Conservation (phyloP, 768 basidiomycete species). For the Mycena rosella region DNA sequence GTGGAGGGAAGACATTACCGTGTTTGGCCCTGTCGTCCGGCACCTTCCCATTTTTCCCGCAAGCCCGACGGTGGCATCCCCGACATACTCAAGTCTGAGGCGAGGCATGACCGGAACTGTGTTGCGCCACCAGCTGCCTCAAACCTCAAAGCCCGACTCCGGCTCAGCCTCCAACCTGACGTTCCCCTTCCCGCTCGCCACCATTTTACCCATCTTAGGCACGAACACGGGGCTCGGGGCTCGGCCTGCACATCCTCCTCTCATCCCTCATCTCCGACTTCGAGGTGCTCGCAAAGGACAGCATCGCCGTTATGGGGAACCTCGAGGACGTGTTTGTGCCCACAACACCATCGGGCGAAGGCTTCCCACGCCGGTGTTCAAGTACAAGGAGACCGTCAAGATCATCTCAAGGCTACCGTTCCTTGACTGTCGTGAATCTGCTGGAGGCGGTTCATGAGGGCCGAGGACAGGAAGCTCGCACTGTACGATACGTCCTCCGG, state of each 20-base stretch:
- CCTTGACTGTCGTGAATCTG: slow-evolving; percentile 22
- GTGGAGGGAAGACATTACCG: too few relatives aligned
- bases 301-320: slow-evolving; percentile 22
- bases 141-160: slow-evolving; percentile 36
- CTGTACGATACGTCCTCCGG: slow-evolving; percentile 36
- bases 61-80: too few relatives aligned
- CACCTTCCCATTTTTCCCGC: too few relatives aligned
- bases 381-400: slow-evolving; percentile 31
- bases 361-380: slow-evolving; percentile 28
- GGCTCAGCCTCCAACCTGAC: slow-evolving; percentile 20
- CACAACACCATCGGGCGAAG: slow-evolving; percentile 9
- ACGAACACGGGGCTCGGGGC: slow-evolving; percentile 29
- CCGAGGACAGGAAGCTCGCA: slow-evolving; percentile 10
- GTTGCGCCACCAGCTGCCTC: slow-evolving; percentile 19
- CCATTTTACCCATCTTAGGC: slow-evolving; percentile 33
- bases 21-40: too few relatives aligned
- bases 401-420: slow-evolving; percentile 31
- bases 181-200: slow-evolving; percentile 29
- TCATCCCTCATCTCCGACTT: slow-evolving; percentile 28
- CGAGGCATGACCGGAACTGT: too few relatives aligned
- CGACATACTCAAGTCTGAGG: too few relatives aligned
- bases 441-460: slow-evolving; percentile 29
- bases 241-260: slow-evolving; percentile 22
- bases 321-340: slow-evolving; percentile 34
- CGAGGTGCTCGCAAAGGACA: slow-evolving; percentile 3